Conservation (phyloP, 495 filamentous ascomycete genomes). For the Daldinia decipiens region DNA sequence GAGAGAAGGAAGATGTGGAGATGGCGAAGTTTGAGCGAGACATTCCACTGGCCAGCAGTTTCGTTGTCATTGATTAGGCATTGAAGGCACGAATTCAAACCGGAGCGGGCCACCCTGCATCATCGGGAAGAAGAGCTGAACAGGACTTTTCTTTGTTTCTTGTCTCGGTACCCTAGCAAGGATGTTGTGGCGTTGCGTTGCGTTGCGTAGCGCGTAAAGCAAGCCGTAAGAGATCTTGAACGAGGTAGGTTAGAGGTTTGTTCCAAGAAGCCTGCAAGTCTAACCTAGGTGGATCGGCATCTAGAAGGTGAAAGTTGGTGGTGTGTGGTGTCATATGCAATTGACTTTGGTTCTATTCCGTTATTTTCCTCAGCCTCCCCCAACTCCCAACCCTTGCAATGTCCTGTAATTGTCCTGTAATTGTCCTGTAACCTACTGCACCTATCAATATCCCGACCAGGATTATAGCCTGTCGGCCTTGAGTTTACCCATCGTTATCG, state of each 20-base stretch:
- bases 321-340: conserved; percentile 46
- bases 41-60: conserved; percentile 50
- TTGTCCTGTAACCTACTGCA: conserved; percentile 21
- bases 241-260: neutral
- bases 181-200: conserved; percentile 37
- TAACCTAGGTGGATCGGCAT: conserved; percentile 1
- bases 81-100: conserved; percentile 52
- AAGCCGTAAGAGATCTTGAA: conserved; percentile 28
- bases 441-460: conserved; percentile 37
- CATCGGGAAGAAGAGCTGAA: conserved; percentile 46
- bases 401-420: conserved; percentile 3
- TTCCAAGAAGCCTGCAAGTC: neutral
- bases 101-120: conserved; percentile 50
- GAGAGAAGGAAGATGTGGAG: conserved; percentile 45
- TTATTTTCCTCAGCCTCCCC: conserved; percentile 45
- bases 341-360: conserved; percentile 41
- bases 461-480: conserved; percentile 42
- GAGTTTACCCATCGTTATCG: conserved; percentile 45
- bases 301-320: conserved; percentile 26
- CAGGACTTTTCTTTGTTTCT: conserved; percentile 24
- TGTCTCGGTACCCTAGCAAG: conserved; percentile 41
- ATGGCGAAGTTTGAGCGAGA: conserved; percentile 45
- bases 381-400: conserved; percentile 3
- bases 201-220: conserved; percentile 33
- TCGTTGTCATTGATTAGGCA: conserved; percentile 44